Percentiles rank a stretch among this genome's conserved stretches.
Conservation (phyloP, 192 early-diverging fungal species). For the Backusella tarrabulga region DNA sequence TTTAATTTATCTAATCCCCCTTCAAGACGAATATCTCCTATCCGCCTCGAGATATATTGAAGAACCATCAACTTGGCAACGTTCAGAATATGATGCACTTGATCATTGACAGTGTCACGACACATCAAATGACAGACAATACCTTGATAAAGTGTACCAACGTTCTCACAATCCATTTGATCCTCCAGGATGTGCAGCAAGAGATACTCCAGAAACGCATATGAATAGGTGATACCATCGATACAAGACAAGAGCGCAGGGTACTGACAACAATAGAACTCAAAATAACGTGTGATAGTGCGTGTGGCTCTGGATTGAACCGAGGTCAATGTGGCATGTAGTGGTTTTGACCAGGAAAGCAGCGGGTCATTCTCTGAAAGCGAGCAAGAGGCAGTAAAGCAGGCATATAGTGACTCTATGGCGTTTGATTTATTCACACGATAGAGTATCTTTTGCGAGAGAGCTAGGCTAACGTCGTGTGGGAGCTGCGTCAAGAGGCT, state of each 20-base stretch:
- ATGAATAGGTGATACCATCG: slow-evolving; percentile 31
- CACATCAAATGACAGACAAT: slow-evolving; percentile 22
- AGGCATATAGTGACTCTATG: slow-evolving; percentile 20
- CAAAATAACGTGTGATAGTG: slow-evolving; percentile 23
- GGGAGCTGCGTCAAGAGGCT: background rate
- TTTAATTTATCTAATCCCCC: slow-evolving; percentile 16
- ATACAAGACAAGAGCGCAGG: slow-evolving; percentile 32
- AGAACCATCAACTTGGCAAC: slow-evolving; percentile 10
- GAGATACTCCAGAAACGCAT: slow-evolving; percentile 30
- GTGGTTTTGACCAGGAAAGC: slow-evolving; percentile 10
- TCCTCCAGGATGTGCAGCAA: slow-evolving; percentile 21
- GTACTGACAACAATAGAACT: slow-evolving; percentile 31
- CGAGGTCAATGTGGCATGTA: slow-evolving; percentile 21
- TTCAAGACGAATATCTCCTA: slow-evolving; percentile 6
- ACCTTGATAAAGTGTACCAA: slow-evolving; percentile 22
- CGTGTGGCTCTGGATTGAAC: slow-evolving; percentile 16
- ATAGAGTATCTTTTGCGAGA: slow-evolving; percentile 1
- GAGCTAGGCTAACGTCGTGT: slow-evolving; percentile 2
- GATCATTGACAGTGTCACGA: slow-evolving; percentile 18
- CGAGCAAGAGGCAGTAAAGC: slow-evolving; percentile 12
- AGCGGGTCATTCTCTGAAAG: slow-evolving; percentile 15
- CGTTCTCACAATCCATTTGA: slow-evolving; percentile 25
- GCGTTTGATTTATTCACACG: slow-evolving; percentile 25
- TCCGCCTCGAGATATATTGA: background rate
- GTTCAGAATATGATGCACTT: slow-evolving; percentile 8